phyloP scores from a whole-genome alignment of 1,284 basidiomycete genomes.

The Leucoagaricus sp. region DNA sequence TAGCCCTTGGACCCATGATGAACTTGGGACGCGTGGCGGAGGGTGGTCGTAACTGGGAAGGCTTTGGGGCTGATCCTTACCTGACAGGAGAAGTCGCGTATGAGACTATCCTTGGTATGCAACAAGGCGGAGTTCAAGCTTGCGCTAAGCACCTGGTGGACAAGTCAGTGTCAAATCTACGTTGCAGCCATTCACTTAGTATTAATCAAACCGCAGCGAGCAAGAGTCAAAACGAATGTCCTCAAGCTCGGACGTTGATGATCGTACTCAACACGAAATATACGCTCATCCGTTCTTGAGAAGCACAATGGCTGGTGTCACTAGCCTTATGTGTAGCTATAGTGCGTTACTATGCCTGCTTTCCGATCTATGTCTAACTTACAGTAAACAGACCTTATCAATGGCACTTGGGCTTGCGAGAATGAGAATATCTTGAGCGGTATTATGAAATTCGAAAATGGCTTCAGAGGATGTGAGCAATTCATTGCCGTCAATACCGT shows the following conservation, averaged over 20 bases:
- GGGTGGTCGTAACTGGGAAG: slow-evolving; percentile 86
- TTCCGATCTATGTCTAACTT: neutral
- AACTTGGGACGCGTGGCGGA: slow-evolving; percentile 68
- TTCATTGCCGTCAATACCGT: neutral
- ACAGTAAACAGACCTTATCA: slow-evolving; percentile 54
- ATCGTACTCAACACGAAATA: slow-evolving; percentile 75
- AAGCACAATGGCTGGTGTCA: slow-evolving; percentile 76
- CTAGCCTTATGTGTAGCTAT: slow-evolving; percentile 76
- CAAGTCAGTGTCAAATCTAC: slow-evolving; percentile 48
- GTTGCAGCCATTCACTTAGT: neutral
- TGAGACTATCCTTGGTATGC: slow-evolving; percentile 76
- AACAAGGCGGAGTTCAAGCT: slow-evolving; percentile 71
- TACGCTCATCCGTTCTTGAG: slow-evolving; percentile 75
- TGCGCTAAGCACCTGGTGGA: slow-evolving; percentile 80
- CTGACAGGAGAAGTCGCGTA: slow-evolving; percentile 72
- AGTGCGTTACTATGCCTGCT: slow-evolving; percentile 29
- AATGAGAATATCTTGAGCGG: slow-evolving; percentile 76
- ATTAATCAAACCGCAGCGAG: slow-evolving; percentile 48
- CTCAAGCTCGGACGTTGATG: slow-evolving; percentile 70
- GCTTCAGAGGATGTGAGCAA: slow-evolving; percentile 72
- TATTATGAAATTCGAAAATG: slow-evolving; percentile 78
- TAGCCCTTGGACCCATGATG: slow-evolving; percentile 68
- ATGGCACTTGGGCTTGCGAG: slow-evolving; percentile 80
- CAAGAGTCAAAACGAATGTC: slow-evolving; percentile 62
- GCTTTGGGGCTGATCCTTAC: slow-evolving; percentile 80